Percentiles rank a stretch among this genome's conserved stretches.
Evolutionary conservation across 2,329 filamentous ascomycete species (phyloP).

Genomic region (Fusarium nygamai): DNA sequence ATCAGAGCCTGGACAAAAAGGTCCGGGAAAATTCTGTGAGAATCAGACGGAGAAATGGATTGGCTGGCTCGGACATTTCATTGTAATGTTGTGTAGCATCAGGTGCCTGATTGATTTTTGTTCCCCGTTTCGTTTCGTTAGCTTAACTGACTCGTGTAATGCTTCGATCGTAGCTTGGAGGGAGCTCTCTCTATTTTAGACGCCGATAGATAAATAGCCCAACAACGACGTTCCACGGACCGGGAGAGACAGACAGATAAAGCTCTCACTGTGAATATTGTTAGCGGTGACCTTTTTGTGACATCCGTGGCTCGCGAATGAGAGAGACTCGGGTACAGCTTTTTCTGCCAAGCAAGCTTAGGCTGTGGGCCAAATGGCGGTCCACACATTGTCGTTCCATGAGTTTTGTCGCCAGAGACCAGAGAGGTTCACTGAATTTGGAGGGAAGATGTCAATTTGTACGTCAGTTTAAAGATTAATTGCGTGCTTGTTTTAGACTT

Average conservation of each 20-base stretch:
- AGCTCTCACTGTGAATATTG: not conserved
- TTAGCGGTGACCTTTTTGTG: slow-evolving; percentile 17
- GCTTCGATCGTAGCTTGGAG: not conserved
- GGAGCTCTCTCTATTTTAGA: not conserved
- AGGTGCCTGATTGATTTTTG: not conserved
- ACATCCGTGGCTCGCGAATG: slow-evolving; percentile 3
- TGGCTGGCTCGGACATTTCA: not conserved
- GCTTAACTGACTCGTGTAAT: not conserved
- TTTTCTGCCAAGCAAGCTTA: slow-evolving; percentile 22
- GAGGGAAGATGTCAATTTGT: accelerated
- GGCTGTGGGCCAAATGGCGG: slow-evolving; percentile 18
- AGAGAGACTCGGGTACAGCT: slow-evolving; percentile 1
- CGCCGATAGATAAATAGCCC: slow-evolving; percentile 1
- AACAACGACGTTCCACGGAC: not conserved
- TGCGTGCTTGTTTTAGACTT: not conserved
- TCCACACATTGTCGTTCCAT: slow-evolving; percentile 32
- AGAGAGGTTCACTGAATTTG: not conserved
- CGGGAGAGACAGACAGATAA: not conserved
- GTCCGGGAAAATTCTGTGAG: not conserved
- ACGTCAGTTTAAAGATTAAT: not conserved
- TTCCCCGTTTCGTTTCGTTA: not conserved
- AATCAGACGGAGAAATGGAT: not conserved
- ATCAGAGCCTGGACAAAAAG: not conserved
- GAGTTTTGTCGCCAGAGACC: slow-evolving; percentile 5
- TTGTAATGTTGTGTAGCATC: not conserved